Conservation (phyloP, 768 basidiomycete species). For the Boletus rubescentipes region DNA sequence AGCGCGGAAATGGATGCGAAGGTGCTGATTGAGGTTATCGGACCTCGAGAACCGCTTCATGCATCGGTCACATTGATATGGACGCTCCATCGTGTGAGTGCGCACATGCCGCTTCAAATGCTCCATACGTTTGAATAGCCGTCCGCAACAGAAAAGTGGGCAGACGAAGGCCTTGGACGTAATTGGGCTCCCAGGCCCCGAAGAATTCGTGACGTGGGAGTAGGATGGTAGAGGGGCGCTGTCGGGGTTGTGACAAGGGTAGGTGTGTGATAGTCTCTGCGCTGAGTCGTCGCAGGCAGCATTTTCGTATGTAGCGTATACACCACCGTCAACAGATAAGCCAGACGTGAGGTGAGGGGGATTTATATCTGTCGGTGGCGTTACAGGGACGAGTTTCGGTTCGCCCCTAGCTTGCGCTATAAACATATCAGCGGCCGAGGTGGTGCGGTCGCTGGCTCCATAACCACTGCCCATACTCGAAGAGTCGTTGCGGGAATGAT, state of each 20-base stretch:
- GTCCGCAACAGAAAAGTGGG: constrained; percentile 79
- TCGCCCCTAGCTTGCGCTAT: constrained; percentile 59
- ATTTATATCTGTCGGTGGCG: constrained; percentile 19
- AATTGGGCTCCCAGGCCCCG: constrained; percentile 26
- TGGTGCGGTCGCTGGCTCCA: constrained; percentile 28
- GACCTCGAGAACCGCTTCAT: constrained; percentile 82
- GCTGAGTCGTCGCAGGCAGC: constrained; percentile 16
- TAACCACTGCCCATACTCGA: constrained; percentile 27
- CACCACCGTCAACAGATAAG: constrained; percentile 25
- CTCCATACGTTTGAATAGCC: constrained; percentile 89
- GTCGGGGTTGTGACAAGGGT: constrained; percentile 18
- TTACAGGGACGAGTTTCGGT: constrained; percentile 30
- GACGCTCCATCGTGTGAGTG: constrained; percentile 88
- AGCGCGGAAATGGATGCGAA: constrained; percentile 63
- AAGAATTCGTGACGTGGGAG: constrained; percentile 18
- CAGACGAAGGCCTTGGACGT: constrained; percentile 74
- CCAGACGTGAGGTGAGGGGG: constrained; percentile 20
- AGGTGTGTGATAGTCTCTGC: constrained; percentile 17
- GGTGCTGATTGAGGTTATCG: constrained; percentile 87
- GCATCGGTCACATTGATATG: constrained; percentile 74
- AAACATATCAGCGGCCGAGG: constrained; percentile 70
- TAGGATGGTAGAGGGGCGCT: constrained; percentile 18
- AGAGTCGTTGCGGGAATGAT: constrained; percentile 14
- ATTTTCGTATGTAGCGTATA: constrained; percentile 19
- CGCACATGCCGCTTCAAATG: constrained; percentile 86